Evolutionary conservation across 768 basidiomycete species (phyloP).

Genomic region (Mycena vulgaris): DNA sequence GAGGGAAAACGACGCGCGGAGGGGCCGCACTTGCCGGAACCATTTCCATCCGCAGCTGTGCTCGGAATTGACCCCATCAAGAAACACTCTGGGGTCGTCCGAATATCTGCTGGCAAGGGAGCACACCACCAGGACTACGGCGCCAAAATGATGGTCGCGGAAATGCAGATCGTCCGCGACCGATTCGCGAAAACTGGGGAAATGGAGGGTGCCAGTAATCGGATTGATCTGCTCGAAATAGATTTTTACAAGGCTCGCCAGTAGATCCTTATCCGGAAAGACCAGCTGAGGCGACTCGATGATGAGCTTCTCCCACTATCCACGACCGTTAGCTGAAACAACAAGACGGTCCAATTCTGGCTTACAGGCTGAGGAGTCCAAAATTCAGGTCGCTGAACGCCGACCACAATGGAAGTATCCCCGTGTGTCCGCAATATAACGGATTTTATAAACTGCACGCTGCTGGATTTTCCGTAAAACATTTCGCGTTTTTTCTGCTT

Average conservation of each 20-base stretch:
- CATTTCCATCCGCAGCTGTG: constrained; percentile 22
- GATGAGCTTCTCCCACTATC: constrained; percentile 55
- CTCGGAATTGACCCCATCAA: neutral
- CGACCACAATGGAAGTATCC: constrained; percentile 4
- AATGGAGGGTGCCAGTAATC: constrained; percentile 9
- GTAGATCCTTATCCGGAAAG: constrained; percentile 6
- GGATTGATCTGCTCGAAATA: constrained; percentile 22
- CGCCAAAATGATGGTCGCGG: constrained; percentile 2
- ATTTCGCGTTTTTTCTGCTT: neutral
- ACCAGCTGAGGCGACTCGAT: constrained; percentile 30
- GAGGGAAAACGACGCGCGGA: constrained; percentile 2
- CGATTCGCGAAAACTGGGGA: constrained; percentile 2
- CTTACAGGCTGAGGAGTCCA: constrained; percentile 29
- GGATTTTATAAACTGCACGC: constrained; percentile 11
- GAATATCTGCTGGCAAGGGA: constrained; percentile 16
- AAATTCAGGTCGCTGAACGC: constrained; percentile 34
- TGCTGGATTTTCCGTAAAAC: constrained; percentile 20
- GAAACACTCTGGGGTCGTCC: constrained; percentile 11
- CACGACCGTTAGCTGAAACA: neutral
- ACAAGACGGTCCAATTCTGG: neutral
- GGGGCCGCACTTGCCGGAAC: constrained; percentile 7
- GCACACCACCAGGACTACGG: constrained; percentile 1
- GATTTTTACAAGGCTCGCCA: neutral
- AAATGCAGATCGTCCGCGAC: constrained; percentile 8
- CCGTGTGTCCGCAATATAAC: constrained; percentile 16